These are phyloP conservation scores for Hygrophila difformis DNA, from an alignment of 257 asterid species.

Conservation along the genomic window DNA sequence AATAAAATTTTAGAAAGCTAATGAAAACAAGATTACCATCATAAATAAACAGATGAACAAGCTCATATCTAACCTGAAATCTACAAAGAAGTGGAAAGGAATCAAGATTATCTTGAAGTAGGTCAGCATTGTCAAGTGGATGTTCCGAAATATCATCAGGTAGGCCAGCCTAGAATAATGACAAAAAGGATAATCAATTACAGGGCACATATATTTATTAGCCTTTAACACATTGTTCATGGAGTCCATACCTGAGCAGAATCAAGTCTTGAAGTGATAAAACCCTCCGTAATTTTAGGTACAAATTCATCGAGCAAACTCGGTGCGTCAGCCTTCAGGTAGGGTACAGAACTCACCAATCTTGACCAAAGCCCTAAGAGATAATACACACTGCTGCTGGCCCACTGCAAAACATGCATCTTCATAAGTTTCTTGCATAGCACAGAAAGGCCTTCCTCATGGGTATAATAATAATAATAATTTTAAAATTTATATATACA, in stretches of 20 bases:
- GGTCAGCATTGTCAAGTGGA: constrained; percentile 93
- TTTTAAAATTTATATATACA: too few species aligned
- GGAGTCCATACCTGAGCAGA: constrained; percentile 68
- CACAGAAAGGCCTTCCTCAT: too few species aligned
- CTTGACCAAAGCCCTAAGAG: constrained; percentile 98
- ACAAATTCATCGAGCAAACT: constrained; percentile 96
- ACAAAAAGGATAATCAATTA: constrained; percentile 12
- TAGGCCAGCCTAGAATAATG: constrained; percentile 48
- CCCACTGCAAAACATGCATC: constrained; percentile 63
- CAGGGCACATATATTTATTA: background rate
- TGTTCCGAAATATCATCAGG: constrained; percentile 84
- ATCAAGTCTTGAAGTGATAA: constrained; percentile 89
- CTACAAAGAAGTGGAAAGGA: constrained; percentile 88
- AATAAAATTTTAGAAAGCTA: too few species aligned
- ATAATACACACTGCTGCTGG: constrained; percentile 95
- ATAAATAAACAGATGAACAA: too few species aligned
- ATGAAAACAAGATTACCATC: too few species aligned
- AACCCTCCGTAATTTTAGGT: constrained; percentile 89
- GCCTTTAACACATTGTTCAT: constrained; percentile 10
- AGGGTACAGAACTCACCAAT: constrained; percentile 91
- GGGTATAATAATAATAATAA: too few species aligned
- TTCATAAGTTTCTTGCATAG: constrained; percentile 6
- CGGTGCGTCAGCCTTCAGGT: constrained; percentile 92
- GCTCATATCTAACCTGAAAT: constrained; percentile 59
- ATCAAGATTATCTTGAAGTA: constrained; percentile 97